phyloP scores from a whole-genome alignment of 2,329 filamentous ascomycete genomes.

The Basipetospora sp. region DNA sequence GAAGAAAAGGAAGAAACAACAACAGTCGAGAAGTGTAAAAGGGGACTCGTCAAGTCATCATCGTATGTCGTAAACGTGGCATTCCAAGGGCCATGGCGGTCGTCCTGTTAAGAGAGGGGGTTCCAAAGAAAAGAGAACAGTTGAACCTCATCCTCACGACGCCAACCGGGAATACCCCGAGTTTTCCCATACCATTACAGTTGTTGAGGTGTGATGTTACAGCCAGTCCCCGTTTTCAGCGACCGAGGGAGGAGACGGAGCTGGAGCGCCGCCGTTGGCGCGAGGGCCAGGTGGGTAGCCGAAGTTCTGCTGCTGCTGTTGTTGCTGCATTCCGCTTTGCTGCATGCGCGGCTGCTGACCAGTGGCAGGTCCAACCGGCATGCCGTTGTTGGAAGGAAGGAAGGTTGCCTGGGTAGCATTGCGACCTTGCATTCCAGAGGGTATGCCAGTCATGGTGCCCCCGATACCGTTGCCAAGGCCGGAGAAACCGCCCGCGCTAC shows the following conservation, averaged over 20 bases:
- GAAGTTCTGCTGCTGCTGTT: conserved; percentile 5
- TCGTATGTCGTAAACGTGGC: conserved; percentile 6
- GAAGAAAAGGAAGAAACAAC: conserved; percentile 3
- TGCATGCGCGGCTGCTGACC: background rate
- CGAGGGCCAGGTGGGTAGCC: conserved; percentile 3
- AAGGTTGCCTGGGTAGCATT: background rate
- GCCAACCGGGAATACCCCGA: background rate
- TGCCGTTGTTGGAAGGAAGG: background rate
- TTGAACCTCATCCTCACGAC: background rate
- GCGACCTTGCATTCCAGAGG: background rate
- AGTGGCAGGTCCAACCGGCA: too few relatives aligned
- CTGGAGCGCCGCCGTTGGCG: conserved; percentile 14
- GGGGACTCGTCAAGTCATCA: conserved; percentile 5
- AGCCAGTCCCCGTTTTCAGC: conserved; percentile 19
- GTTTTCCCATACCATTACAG: conserved; percentile 5
- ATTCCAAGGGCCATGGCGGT: conserved; percentile 3
- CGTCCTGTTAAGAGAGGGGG: too few relatives aligned
- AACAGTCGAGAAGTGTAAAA: conserved; percentile 1
- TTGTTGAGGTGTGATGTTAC: conserved; percentile 5
- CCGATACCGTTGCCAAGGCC: conserved; percentile 12
- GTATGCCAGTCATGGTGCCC: background rate
- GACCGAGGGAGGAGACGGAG: conserved; percentile 17
- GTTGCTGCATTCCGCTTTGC: background rate
- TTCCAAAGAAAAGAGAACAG: background rate
- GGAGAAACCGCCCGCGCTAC: conserved; percentile 18